Base-by-base conservation (phyloP, 2,329 filamentous ascomycete species). In the Saccharata proteae region DNA sequence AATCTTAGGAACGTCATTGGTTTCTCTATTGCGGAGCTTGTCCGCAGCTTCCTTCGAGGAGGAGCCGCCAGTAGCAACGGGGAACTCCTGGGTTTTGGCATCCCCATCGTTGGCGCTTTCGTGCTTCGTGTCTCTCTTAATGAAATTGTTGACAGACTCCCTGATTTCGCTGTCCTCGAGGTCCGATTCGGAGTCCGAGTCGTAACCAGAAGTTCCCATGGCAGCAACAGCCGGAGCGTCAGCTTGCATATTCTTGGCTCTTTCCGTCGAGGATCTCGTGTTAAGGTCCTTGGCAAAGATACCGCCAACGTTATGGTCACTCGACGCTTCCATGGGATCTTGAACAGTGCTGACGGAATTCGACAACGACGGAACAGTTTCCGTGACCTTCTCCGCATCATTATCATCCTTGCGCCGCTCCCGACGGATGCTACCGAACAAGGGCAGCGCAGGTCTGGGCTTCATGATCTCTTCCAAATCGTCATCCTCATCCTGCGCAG, bases 381-480 rank as follows among this genome's bases (percentile, higher is more conserved):
- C 58, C 8, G 66, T 65, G 19, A 65, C 60, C 37, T 68, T 67
- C 29, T 63, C 77, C 13, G 64, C 58, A 22, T 58, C 59, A 10
- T 56, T 43, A 29, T 72, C 65, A 35, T 52, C 36, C 34, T 43
- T 19, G 22, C 58, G 65, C 6, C 55, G 48, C 40, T 73, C 74
- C 51, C 70, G 74, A 16, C 77, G 67, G 14, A 86, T 64, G 45
- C 80, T 85, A 12, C 80, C 80, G 51, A 86, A 86, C 2, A 69
- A 77, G 2, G 80, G 80, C 21, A 86, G 57, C 2, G 74, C 74
- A 5, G 80, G 79, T 18, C 79, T 63, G n/a, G 80, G 80, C 41
- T 74, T 74, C 77, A 84, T 82, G 10, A 74, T 58, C 37, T 67
- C 64, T 32, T 70, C 65, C 33, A 77, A 69, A 24, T 80, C 74